Evolutionary conservation across 1,284 basidiomycete genomes (phyloP).

Genomic region (Athelia psychrophila): DNA sequence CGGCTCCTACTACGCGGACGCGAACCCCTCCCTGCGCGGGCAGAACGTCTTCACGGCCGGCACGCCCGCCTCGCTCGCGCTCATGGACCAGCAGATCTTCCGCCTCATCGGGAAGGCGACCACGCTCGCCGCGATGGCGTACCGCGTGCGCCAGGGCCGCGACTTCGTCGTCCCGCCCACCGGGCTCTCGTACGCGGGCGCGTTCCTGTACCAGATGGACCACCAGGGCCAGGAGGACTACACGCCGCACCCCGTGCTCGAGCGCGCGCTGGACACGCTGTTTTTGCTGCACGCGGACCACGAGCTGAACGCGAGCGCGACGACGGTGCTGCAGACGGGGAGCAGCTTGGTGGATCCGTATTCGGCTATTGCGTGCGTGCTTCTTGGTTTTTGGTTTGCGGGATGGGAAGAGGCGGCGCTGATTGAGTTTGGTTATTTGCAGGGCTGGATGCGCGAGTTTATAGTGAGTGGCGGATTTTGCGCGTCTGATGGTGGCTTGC

Average conservation of each 20-base stretch:
- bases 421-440: slow-evolving; percentile 4
- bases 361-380: slow-evolving; percentile 70
- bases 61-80: slow-evolving; percentile 60
- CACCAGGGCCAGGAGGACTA: slow-evolving; percentile 73
- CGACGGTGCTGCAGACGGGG: slow-evolving; percentile 83
- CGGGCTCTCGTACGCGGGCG: slow-evolving; percentile 79
- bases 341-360: slow-evolving; percentile 87
- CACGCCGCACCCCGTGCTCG: slow-evolving; percentile 76
- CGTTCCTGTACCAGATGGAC: slow-evolving; percentile 90
- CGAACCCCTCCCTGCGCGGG: slow-evolving; percentile 80
- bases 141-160: slow-evolving; percentile 84
- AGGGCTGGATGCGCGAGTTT: slow-evolving; percentile 82
- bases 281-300: slow-evolving; percentile 90
- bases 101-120: slow-evolving; percentile 85
- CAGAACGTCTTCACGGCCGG: slow-evolving; percentile 77
- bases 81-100: slow-evolving; percentile 90
- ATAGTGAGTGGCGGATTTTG: slow-evolving; percentile 51
- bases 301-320: slow-evolving; percentile 82
- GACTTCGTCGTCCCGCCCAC: slow-evolving; percentile 85
- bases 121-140: slow-evolving; percentile 89
- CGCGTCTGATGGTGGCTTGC: slow-evolving; percentile 2
- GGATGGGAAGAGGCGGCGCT: no score
- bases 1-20: slow-evolving; percentile 82
- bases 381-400: slow-evolving; percentile 1
- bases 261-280: slow-evolving; percentile 80